Base-by-base conservation (phyloP, 495 filamentous ascomycete species). In the Talaromyces trachyspermus region DNA sequence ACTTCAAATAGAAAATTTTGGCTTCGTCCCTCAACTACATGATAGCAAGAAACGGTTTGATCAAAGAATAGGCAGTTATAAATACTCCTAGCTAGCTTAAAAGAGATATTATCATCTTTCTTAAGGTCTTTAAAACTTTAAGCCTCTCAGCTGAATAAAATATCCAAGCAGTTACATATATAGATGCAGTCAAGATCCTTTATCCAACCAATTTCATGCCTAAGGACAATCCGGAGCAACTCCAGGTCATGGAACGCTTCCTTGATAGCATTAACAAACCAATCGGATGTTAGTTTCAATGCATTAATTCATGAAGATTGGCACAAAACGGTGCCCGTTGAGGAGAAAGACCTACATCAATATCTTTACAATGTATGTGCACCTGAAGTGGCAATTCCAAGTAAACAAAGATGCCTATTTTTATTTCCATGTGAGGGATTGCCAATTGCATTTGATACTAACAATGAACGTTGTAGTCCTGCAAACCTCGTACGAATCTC, bases 281-380 rank as follows among this genome's bases (percentile, higher is more conserved):
- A 17, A 41, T 20, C 20, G 23, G 38, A 41, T 20, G 38, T 25
- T 8, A 8, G 10, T 41, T 4, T 24, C 20, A 14, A 23, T 23
- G 8, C 11, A 41, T 41, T 20, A 4, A 41, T 41, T 15, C 38
- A 15, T 1, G 38, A 41, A 1, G 38, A 41, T 41, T 41, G 38
- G 38, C 38, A 12, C 1, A 25, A 24, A 3, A 41, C 20, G 10
- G 23, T 20, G 10, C 11, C 38, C 9, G 23, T 41, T 3, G 38
- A 41, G 9, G 20, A 41, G 38, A 41, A 41, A 25, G 10, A 41
- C 7, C 14, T 41, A 11, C 38, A 41, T n/a, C 38, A 3, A 8
- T 41, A 41, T 24, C 38, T 41, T 15, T 25, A 41, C 22, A 25
- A 41, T 24, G 38, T 41, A 25, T 14, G 38, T 24, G 38, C 38